phyloP scores from a whole-genome alignment of 139 green algal species.

The Gonium pectorale region DNA sequence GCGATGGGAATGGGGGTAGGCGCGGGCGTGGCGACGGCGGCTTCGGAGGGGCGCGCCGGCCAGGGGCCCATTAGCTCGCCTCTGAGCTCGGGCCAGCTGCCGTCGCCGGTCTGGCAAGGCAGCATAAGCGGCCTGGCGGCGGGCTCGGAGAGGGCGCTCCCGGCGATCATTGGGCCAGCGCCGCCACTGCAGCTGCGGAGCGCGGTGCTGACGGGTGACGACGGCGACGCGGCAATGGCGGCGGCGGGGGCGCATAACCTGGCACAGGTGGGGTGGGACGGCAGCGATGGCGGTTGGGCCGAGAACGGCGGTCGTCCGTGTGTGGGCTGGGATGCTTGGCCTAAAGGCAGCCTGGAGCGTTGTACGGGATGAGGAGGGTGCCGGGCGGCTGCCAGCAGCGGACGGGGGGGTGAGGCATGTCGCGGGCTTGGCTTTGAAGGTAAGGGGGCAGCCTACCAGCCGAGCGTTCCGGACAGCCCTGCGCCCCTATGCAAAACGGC shows the following conservation, averaged over 20 bases:
- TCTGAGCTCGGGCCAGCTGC: constrained; percentile 3
- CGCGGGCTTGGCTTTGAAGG: too few relatives aligned
- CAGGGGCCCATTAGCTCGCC: neutral
- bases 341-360: too few relatives aligned
- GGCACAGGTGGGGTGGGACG: neutral
- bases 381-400: too few relatives aligned
- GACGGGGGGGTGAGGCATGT: too few relatives aligned
- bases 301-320: neutral
- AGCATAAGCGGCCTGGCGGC: too few relatives aligned
- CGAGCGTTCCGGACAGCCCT: too few relatives aligned
- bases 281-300: neutral
- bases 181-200: neutral
- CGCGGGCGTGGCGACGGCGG: neutral
- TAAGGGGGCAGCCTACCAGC: too few relatives aligned
- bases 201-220: neutral
- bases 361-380: too few relatives aligned
- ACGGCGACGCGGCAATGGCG: constrained; percentile 2
- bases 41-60: too few relatives aligned
- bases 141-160: neutral
- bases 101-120: too few relatives aligned
- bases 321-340: too few relatives aligned
- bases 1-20: neutral
- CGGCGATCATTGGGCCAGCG: neutral
- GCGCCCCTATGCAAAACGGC: too few relatives aligned
- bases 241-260: constrained; percentile 11